phyloP scores from a whole-genome alignment of 1,284 basidiomycete species.

The Boletellus deceptivus region DNA sequence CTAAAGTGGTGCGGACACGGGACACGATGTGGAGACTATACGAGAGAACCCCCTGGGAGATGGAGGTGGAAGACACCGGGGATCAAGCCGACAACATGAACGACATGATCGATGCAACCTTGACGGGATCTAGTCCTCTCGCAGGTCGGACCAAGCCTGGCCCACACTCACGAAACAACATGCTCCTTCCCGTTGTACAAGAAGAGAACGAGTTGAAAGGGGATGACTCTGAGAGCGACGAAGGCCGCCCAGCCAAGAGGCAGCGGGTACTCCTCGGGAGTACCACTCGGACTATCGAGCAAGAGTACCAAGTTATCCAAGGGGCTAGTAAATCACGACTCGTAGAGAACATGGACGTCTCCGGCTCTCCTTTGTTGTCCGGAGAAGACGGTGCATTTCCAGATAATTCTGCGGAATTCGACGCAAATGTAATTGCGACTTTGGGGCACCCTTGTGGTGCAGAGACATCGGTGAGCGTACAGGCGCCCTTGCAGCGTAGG shows the following conservation, averaged over 20 bases:
- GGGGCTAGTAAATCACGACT: slow-evolving; percentile 16
- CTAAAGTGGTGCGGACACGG: slow-evolving; percentile 27
- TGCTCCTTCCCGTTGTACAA: slow-evolving; percentile 22
- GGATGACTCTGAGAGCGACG: slow-evolving; percentile 6
- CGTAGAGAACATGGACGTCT: no score
- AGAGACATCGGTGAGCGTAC: background rate
- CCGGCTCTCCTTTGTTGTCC: no score
- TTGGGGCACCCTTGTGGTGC: background rate
- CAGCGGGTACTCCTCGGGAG: slow-evolving; percentile 8
- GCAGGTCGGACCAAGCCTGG: slow-evolving; percentile 17
- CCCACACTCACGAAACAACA: slow-evolving; percentile 3
- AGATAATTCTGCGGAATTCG: background rate
- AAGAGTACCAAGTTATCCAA: background rate
- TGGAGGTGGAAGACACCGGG: slow-evolving; percentile 17
- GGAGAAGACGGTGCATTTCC: no score
- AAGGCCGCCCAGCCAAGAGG: slow-evolving; percentile 21
- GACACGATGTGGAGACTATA: slow-evolving; percentile 16
- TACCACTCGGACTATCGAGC: background rate
- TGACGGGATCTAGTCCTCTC: slow-evolving; percentile 31
- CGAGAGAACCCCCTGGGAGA: slow-evolving; percentile 27
- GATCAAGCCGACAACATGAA: slow-evolving; percentile 3
- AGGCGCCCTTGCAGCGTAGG: slow-evolving; percentile 2
- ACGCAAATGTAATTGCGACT: background rate
- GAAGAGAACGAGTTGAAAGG: slow-evolving; percentile 25
- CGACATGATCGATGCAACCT: slow-evolving; percentile 14